Conservation (phyloP, 495 filamentous ascomycete species). For the Penicillium salamii region DNA sequence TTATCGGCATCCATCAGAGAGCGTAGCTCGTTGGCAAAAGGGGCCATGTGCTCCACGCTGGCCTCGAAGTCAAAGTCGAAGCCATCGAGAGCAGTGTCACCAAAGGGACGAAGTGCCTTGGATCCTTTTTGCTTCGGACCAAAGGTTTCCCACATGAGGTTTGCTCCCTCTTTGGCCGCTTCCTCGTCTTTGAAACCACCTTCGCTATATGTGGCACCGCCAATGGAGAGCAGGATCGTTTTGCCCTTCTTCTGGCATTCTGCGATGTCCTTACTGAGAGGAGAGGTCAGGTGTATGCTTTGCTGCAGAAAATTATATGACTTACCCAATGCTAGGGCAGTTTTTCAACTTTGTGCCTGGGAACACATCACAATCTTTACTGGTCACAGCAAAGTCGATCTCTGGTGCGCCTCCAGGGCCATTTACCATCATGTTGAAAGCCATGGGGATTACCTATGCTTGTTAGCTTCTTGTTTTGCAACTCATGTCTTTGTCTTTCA, state of each 20-base stretch:
- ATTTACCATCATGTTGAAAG: conserved; percentile 58
- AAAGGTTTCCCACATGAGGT: conserved; percentile 66
- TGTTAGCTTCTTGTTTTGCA: conserved; percentile 2
- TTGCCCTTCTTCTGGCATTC: conserved; percentile 64
- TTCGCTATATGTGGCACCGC: conserved; percentile 61
- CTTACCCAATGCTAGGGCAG: conserved; percentile 63
- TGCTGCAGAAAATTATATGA: not conserved
- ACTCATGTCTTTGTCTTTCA: not conserved
- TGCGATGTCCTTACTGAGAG: conserved; percentile 52
- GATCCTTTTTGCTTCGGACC: conserved; percentile 34
- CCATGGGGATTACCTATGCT: conserved; percentile 55
- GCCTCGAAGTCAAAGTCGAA: conserved; percentile 71
- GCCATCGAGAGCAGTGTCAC: conserved; percentile 61
- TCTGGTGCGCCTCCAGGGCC: conserved; percentile 46
- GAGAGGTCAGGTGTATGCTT: conserved; percentile 14
- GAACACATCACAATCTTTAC: conserved; percentile 56
- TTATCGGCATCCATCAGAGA: conserved; percentile 48
- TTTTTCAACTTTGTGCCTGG: conserved; percentile 52
- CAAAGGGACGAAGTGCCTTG: conserved; percentile 57
- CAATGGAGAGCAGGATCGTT: conserved; percentile 65
- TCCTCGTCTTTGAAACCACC: conserved; percentile 54
- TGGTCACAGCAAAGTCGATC: conserved; percentile 60
- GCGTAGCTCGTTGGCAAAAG: conserved; percentile 56
- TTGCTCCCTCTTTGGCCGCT: conserved; percentile 54
- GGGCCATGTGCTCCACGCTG: conserved; percentile 45